phyloP scores from a whole-genome alignment of 306 rosid species.

The Gastrolobium bilobum region DNA sequence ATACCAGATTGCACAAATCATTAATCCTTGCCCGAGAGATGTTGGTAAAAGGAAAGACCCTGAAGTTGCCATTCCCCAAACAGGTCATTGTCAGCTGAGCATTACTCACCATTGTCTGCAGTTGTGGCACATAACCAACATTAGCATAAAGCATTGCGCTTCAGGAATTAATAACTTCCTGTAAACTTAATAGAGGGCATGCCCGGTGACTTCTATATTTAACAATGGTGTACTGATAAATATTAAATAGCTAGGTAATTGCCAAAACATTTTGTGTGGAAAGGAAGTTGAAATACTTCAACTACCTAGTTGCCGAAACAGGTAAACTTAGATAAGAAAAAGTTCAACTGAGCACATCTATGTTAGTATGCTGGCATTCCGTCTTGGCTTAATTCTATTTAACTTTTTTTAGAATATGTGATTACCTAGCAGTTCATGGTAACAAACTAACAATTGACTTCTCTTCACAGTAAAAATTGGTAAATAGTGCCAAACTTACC shows the following conservation, averaged over 20 bases:
- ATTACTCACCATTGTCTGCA: conserved; percentile 93
- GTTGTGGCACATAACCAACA: conserved; percentile 48
- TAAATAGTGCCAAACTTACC: conserved; percentile 14
- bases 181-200: conserved; percentile 30
- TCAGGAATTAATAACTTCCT: conserved; percentile 11
- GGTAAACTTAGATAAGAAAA: conserved; percentile 17
- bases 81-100: conserved; percentile 90
- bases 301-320: conserved; percentile 20
- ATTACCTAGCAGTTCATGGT: conserved; percentile 7
- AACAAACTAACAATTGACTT: conserved; percentile 13
- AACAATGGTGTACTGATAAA: not conserved
- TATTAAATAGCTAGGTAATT: conserved; percentile 5
- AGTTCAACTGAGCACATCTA: conserved; percentile 31
- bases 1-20: conserved; percentile 81
- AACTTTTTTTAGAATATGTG: not conserved
- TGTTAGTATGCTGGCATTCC: conserved; percentile 34
- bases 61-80: conserved; percentile 74
- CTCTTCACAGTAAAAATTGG: conserved; percentile 9
- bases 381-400: conserved; percentile 29
- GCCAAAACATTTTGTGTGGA: not conserved
- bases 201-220: conserved; percentile 2
- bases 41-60: conserved; percentile 80
- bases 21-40: conserved; percentile 71
- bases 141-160: conserved; percentile 39
- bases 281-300: conserved; percentile 15